phyloP scores from a whole-genome alignment of 208 protist species.

The Trypanosoma rangeli region DNA sequence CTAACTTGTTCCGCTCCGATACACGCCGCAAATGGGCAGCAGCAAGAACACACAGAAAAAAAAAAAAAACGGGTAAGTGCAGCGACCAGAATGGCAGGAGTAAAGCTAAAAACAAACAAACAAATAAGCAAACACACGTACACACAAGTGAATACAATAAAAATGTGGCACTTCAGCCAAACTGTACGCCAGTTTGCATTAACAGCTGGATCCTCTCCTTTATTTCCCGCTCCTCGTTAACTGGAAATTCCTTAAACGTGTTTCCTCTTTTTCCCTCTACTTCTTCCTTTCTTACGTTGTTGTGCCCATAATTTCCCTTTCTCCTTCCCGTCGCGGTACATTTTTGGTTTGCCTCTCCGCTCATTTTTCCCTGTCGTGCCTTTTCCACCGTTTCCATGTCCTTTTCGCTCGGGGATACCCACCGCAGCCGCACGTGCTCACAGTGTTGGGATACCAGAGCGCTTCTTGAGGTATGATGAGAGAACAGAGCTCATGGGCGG shows the following conservation, averaged over 20 bases:
- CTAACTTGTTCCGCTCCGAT: neutral
- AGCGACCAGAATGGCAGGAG: too few species aligned
- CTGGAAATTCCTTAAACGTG: neutral
- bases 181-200: neutral
- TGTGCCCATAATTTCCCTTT: neutral
- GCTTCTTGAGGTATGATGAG: conserved; percentile 58
- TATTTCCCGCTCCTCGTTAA: neutral
- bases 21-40: neutral
- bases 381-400: neutral
- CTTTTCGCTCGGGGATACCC: neutral
- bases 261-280: neutral
- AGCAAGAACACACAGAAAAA: conserved; percentile 13
- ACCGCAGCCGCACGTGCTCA: neutral
- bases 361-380: neutral
- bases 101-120: conserved; percentile 11
- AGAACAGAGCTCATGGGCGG: conserved; percentile 76
- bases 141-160: too few species aligned
- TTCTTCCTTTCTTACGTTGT: neutral
- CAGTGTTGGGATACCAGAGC: conserved; percentile 17
- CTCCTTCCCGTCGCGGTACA: neutral
- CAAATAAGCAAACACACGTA: neutral
- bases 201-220: neutral
- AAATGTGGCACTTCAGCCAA: too few species aligned
- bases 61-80: conserved; percentile 20
- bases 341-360: neutral